These are phyloP conservation scores for Gaeumannomyces tritici DNA, from an alignment of 2,329 filamentous ascomycete species.

Conservation along the genomic window DNA sequence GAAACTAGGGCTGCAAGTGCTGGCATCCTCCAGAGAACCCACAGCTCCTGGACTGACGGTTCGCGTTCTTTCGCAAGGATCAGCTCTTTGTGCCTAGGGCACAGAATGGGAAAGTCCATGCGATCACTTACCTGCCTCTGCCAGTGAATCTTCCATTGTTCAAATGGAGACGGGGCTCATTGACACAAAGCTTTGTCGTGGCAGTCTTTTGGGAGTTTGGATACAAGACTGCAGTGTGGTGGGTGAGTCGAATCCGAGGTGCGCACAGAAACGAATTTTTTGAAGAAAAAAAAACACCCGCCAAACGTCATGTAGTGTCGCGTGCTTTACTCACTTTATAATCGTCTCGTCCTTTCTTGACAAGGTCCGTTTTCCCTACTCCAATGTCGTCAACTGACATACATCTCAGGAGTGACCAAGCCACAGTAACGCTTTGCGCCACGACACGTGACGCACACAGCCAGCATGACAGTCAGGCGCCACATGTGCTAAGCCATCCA, in stretches of 20 bases:
- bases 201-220: too few relatives aligned
- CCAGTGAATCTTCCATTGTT: too few relatives aligned
- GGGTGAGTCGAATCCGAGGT: too few relatives aligned
- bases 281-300: neutral
- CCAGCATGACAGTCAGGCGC: neutral
- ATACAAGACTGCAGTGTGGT: too few relatives aligned
- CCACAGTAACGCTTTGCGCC: neutral
- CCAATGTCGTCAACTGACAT: neutral
- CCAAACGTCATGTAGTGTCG: too few relatives aligned
- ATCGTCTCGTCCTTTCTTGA: neutral
- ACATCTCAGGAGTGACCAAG: neutral
- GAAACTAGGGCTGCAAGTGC: too few relatives aligned
- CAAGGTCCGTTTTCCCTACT: neutral
- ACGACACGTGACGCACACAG: neutral
- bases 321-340: neutral
- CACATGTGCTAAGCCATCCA: neutral
- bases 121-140: too few relatives aligned
- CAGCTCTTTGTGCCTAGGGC: neutral
- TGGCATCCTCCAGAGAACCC: neutral
- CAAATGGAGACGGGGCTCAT: too few relatives aligned
- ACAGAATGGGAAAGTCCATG: too few relatives aligned
- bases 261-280: neutral
- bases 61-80: neutral
- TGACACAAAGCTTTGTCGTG: too few relatives aligned
- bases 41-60: neutral